Percentiles rank a stretch among this genome's conserved stretches.
phyloP scores from a whole-genome alignment of 768 basidiomycete genomes.

The Candolleomyces aberdarensis region DNA sequence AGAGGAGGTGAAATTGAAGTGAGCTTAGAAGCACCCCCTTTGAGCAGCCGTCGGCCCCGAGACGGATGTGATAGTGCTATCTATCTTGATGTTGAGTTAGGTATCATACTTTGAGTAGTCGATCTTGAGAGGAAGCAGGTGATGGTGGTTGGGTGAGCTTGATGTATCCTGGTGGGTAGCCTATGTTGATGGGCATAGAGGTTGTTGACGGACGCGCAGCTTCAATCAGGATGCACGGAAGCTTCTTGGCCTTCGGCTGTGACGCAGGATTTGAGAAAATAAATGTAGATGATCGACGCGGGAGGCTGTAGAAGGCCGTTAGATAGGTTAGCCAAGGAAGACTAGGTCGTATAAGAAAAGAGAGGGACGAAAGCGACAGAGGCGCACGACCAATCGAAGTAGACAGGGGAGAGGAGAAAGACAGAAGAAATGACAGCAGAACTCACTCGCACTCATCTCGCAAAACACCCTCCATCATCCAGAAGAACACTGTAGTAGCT shows the following conservation, averaged over 20 bases:
- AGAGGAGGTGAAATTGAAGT: constrained; percentile 52
- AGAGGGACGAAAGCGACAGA: no score
- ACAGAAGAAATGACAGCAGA: no score
- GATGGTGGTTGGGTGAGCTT: constrained; percentile 43
- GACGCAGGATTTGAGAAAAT: neutral
- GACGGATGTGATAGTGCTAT: constrained; percentile 60
- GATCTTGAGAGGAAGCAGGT: no score
- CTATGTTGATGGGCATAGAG: constrained; percentile 41
- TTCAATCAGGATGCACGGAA: constrained; percentile 64
- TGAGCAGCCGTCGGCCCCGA: constrained; percentile 39
- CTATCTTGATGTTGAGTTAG: constrained; percentile 11
- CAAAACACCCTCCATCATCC: constrained; percentile 49
- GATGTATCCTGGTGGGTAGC: constrained; percentile 54
- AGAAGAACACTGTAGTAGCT: constrained; percentile 58
- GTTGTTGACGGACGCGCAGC: constrained; percentile 63
- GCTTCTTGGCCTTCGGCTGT: constrained; percentile 40
- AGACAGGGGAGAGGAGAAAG: neutral
- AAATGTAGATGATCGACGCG: no score
- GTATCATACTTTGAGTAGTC: constrained; percentile 36
- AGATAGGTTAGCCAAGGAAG: no score
- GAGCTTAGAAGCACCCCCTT: constrained; percentile 59
- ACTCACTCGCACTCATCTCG: constrained; percentile 63
- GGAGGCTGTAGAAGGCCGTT: no score
- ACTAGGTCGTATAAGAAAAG: no score
- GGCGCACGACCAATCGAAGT: no score